Evolutionary conservation across 345 rosid species (phyloP), one percentile per base, ranked within the genome.

Genomic region (Litchi chinensis): DNA sequence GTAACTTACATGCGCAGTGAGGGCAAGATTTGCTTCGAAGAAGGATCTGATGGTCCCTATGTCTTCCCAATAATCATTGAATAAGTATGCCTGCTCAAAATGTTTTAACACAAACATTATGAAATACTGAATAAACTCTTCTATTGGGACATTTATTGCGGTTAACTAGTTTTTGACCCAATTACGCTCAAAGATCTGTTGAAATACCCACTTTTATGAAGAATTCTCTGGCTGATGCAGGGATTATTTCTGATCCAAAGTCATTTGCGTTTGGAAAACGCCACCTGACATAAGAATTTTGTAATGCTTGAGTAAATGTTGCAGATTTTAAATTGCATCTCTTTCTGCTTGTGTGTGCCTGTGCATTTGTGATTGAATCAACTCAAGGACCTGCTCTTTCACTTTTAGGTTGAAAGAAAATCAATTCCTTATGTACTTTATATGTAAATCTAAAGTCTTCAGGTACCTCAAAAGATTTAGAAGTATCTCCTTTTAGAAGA

Each of bases 231-330:
- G 95, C 96, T 67, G 99, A 95, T 76, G 97, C 97, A 62, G 98
- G 98, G 76, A 95, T 93, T 73, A 95, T 92, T 86, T 95, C 98
- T 8, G 99, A 95, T 81, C 98, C 96, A 68, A 92, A 95, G 86
- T 95, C 99, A 81, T 95, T 95, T 76, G 99, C 98, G 40, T 97
- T 95, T 57, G 99, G 99, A 75, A 91, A 95, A 75, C 98, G 98
- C 99, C 99, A 95, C 84, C 98, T 95, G 88, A 67, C 78, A 64
- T 76, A 75, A 69, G 70, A 73, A 37, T 3, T 73, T 50, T 48
- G 65, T 5, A 46, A 32, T 46, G 39, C 16, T 70, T 62, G n/a
- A 11, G 8, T 76, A 63, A 21, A 37, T 60, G 21, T 15, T 65
- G 37, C 9, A 21, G 2, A 16, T 41, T 76, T 71, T 1, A 15